Evolutionary conservation across 139 green algal genomes (phyloP).

Genomic region (Dunaliella primolecta): DNA sequence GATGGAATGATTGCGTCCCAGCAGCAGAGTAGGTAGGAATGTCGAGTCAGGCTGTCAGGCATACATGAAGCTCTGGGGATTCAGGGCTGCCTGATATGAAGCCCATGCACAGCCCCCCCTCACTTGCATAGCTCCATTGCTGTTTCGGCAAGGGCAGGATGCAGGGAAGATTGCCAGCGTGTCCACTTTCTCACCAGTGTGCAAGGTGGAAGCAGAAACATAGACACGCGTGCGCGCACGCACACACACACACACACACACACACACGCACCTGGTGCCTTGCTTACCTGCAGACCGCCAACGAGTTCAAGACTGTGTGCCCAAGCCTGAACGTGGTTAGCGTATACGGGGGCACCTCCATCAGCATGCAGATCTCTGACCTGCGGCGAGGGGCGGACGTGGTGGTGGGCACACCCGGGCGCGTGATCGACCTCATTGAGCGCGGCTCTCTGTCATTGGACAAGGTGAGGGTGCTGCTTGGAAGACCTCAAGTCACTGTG

Average conservation of each 20-base stretch:
- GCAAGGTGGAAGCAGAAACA: too few relatives aligned
- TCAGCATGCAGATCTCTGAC: conserved; percentile 54
- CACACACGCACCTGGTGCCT: background rate
- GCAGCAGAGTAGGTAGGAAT: too few relatives aligned
- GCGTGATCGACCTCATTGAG: conserved; percentile 95
- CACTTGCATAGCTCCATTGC: background rate
- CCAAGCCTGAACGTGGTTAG: conserved; percentile 55
- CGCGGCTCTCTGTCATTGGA: conserved; percentile 69
- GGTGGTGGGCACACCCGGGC: conserved; percentile 93
- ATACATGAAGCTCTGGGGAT: background rate
- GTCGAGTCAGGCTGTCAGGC: too few relatives aligned
- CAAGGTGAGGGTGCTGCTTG: conserved; percentile 33
- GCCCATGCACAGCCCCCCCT: too few relatives aligned
- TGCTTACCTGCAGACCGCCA: conserved; percentile 79
- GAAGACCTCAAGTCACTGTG: too few relatives aligned
- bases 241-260: too few relatives aligned
- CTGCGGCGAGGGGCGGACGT: conserved; percentile 86
- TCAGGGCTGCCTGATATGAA: too few relatives aligned
- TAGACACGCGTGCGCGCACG: too few relatives aligned
- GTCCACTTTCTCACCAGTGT: background rate
- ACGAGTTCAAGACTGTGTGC: conserved; percentile 80
- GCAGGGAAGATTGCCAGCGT: background rate
- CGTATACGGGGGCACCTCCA: conserved; percentile 89
- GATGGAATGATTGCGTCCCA: too few relatives aligned
- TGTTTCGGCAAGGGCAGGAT: background rate